Evolutionary conservation across 306 rosid species (phyloP).

Genomic region (Glycine tomentella): DNA sequence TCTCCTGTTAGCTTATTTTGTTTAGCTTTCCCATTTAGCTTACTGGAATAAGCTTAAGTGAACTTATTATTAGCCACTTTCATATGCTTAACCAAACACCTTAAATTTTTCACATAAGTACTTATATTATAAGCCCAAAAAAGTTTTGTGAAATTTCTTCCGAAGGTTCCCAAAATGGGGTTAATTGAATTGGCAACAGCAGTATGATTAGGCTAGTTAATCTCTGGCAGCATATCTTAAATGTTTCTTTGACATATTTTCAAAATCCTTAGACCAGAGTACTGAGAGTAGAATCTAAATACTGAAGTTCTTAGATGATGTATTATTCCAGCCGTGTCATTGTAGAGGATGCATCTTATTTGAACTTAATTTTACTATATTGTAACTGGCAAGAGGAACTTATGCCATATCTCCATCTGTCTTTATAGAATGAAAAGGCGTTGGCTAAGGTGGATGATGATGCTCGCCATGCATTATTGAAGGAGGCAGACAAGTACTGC

Average conservation of each 20-base stretch:
- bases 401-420: constrained; percentile 32
- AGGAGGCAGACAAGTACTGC: constrained; percentile 58
- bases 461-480: constrained; percentile 42
- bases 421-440: constrained; percentile 54
- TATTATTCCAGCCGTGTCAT: constrained; percentile 2
- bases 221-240: background rate
- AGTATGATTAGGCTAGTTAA: background rate
- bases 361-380: constrained; percentile 7
- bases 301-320: background rate
- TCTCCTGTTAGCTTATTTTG: background rate
- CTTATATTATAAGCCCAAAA: background rate
- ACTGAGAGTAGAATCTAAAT: background rate
- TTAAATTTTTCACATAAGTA: too few relatives aligned
- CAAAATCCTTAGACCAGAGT: background rate
- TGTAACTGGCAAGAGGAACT: background rate
- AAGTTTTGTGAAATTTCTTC: background rate
- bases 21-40: background rate
- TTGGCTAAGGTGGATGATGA: constrained; percentile 46
- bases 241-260: background rate
- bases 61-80: background rate
- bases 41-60: background rate
- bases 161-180: background rate
- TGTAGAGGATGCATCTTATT: constrained; percentile 31
- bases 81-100: too few relatives aligned
- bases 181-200: background rate